phyloP scores from a whole-genome alignment of 208 protist species.

The Trypanosoma mega region DNA sequence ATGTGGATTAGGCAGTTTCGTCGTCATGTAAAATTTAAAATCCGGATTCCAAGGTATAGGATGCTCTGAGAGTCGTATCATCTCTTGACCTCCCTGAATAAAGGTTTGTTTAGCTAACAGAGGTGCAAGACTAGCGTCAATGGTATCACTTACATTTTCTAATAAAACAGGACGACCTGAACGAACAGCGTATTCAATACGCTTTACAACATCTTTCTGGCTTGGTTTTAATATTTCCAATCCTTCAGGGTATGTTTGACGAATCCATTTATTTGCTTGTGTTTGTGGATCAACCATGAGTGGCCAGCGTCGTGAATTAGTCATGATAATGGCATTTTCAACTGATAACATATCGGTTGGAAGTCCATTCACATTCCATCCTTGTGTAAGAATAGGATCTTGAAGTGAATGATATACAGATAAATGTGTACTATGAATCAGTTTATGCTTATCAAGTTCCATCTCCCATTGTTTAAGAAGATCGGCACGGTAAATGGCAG shows the following conservation, averaged over 20 bases:
- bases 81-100: conserved; percentile 88
- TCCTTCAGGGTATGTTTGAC: conserved; percentile 93
- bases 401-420: conserved; percentile 92
- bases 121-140: conserved; percentile 96
- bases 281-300: conserved; percentile 99
- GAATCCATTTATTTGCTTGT: conserved; percentile 98
- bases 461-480: conserved; percentile 87
- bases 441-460: conserved; percentile 57
- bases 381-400: conserved; percentile 94
- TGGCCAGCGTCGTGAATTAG: conserved; percentile 95
- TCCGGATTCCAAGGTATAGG: conserved; percentile 95
- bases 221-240: conserved; percentile 96
- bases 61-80: conserved; percentile 97
- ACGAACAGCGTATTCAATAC: conserved; percentile 94
- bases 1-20: conserved; percentile 97
- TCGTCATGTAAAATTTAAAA: conserved; percentile 99
- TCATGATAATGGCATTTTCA: conserved; percentile 97
- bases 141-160: conserved; percentile 95
- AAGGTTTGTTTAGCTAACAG: conserved; percentile 95
- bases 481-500: conserved; percentile 84
- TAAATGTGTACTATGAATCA: conserved; percentile 85
- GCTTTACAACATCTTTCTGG: conserved; percentile 95
- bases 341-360: conserved; percentile 95
- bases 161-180: conserved; percentile 95
- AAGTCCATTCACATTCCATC: conserved; percentile 95